A percentile compares a stretch with the other conserved stretches of the same genome.
These are phyloP conservation scores for Diplodia corticola DNA, from an alignment of 2,329 filamentous ascomycete genomes.

Conservation along the genomic window DNA sequence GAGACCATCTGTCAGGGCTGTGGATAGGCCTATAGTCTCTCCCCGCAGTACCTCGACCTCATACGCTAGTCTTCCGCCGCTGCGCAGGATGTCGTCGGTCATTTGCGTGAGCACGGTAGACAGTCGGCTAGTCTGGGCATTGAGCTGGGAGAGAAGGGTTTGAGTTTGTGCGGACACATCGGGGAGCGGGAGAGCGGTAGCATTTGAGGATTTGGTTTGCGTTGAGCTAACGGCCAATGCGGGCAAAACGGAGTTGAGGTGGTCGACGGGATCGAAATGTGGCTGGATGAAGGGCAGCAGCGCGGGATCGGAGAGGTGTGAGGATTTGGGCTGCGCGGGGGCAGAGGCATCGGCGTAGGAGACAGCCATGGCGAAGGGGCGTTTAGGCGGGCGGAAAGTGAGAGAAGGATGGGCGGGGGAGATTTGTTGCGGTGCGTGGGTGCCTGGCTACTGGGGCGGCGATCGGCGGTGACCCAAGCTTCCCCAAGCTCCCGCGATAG, in stretches of 20 bases:
- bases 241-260: conserved; percentile 78
- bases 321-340: conserved; percentile 29
- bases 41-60: conserved; percentile 92
- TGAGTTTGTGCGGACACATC: conserved; percentile 81
- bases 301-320: conserved; percentile 69
- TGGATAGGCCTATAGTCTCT: conserved; percentile 77
- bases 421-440: not conserved
- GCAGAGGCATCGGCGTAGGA: not conserved
- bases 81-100: conserved; percentile 91
- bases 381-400: not conserved
- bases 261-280: conserved; percentile 79
- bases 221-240: conserved; percentile 55
- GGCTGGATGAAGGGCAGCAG: conserved; percentile 74
- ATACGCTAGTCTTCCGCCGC: conserved; percentile 84
- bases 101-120: conserved; percentile 81
- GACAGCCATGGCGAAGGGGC: conserved; percentile 1
- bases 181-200: conserved; percentile 62
- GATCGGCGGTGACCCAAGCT: not conserved
- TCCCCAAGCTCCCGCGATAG: not conserved
- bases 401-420: no score
- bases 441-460: not conserved
- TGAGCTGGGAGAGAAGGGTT: conserved; percentile 80
- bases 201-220: conserved; percentile 39
- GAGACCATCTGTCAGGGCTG: conserved; percentile 72
- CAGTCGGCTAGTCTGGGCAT: conserved; percentile 80